Base-by-base conservation (phyloP, 192 early-diverging fungal species). In the Umbelopsis sp. region DNA sequence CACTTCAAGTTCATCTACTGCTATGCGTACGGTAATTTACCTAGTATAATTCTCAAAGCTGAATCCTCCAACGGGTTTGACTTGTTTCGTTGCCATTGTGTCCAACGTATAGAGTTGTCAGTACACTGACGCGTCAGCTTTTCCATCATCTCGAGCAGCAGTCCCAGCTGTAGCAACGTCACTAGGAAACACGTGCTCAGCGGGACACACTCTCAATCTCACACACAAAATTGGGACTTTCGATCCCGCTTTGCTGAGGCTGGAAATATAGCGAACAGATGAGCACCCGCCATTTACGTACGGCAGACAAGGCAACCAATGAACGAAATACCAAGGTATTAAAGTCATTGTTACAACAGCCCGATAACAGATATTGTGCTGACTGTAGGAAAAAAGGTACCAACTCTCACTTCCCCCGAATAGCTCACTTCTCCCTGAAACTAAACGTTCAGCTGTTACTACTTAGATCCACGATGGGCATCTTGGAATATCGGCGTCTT, bases 11-110 rank as follows among this genome's bases (percentile, higher is more conserved):
- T 67, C 12, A 34, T 2, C 26, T 41, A 31, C 26, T 22, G 32
- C 4, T 16, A 41, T 8, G 34, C 70, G 20, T 31, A 20, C n/a
- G n/a, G 20, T 20, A 20, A 45, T 22, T 2, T 74, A 93, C 94
- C 94, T 87, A 41, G 83, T 80, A 81, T 88, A 91, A 85, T 94
- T 93, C 14, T 95, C 94, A 84, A 95, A 95, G 84, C 84, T 92
- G 84, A 95, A 95, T 4, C 94, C 94, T 68, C 90, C 83, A 69
- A 84, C 87, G 65, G 83, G 71, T 73, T 74, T 66, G 32, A 74
- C 70, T 36, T 83, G 53, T 71, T 76, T 80, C 14, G 76, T 84
- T 14, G 86, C 88, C 84, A 95, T 94, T 56, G 44, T 70, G 29
- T 62, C 49, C 24, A 52, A 71, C 41, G 70, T 17, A 6, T 36